Percentiles rank a stretch among this genome's conserved stretches.
phyloP scores from a whole-genome alignment of 192 early-diverging fungal genomes.

The Rhizophagus sp. region DNA sequence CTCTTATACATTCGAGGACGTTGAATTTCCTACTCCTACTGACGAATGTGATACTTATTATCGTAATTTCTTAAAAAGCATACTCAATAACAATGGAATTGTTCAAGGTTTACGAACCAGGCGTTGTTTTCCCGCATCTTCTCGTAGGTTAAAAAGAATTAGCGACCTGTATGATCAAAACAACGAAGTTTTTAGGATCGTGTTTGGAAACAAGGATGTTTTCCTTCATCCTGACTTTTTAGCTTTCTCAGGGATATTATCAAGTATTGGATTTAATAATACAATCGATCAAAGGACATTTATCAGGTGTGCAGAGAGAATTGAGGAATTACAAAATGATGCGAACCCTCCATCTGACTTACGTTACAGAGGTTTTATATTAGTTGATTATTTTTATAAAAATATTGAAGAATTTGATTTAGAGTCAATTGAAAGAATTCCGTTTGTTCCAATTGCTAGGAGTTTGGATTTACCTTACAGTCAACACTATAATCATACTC shows the following conservation, averaged over 20 bases:
- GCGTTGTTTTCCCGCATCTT: neutral
- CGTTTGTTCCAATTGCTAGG: constrained; percentile 6
- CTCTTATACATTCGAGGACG: neutral
- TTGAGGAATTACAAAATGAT: neutral
- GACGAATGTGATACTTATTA: neutral
- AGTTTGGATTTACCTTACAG: neutral
- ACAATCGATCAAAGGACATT: neutral
- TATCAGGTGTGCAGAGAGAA: neutral
- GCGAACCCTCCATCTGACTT: neutral
- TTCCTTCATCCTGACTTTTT: neutral
- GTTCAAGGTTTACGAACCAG: neutral
- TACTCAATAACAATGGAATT: neutral
- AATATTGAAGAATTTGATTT: neutral
- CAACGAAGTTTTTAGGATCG: neutral
- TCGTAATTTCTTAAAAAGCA: neutral
- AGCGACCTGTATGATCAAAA: neutral
- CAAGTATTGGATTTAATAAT: constrained; percentile 10
- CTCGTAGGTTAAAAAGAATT: neutral
- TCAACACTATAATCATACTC: neutral
- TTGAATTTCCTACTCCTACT: constrained; percentile 3
- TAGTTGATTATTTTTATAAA: constrained; percentile 20
- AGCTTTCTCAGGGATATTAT: neutral
- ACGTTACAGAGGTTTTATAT: constrained; percentile 1
- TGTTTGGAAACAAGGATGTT: neutral
- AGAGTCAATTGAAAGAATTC: neutral